Conservation (phyloP, 1,284 basidiomycete genomes). For the Cryptococcus sp. region DNA sequence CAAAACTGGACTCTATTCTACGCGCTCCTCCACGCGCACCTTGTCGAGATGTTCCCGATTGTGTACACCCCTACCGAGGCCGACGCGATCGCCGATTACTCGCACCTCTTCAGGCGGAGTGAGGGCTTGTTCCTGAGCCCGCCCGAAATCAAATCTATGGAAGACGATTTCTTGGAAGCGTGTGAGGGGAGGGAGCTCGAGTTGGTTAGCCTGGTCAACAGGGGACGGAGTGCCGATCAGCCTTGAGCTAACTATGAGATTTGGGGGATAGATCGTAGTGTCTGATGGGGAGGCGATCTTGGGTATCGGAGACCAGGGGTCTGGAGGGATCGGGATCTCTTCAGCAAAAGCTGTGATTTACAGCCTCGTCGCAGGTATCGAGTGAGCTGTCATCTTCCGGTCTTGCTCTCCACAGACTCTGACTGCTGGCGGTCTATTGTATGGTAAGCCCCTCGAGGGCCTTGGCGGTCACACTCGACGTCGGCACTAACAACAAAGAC, state of each 20-base stretch:
- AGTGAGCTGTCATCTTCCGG: constrained; percentile 41
- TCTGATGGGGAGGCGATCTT: constrained; percentile 69
- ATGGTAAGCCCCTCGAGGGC: constrained; percentile 39
- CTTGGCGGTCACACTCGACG: constrained; percentile 66
- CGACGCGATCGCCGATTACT: constrained; percentile 74
- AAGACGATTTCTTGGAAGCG: constrained; percentile 40
- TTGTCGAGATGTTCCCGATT: constrained; percentile 64
- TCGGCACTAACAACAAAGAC: constrained; percentile 55
- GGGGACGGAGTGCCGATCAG: neutral
- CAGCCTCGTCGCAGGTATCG: constrained; percentile 71
- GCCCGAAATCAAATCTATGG: constrained; percentile 30
- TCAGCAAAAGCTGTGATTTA: constrained; percentile 68
- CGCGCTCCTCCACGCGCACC: constrained; percentile 58
- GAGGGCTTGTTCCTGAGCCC: constrained; percentile 40
- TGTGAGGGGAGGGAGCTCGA: constrained; percentile 37
- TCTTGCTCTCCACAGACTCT: neutral
- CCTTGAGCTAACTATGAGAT: neutral
- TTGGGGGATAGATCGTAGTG: constrained; percentile 34
- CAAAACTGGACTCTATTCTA: constrained; percentile 77
- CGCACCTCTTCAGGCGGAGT: constrained; percentile 66
- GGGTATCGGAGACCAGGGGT: constrained; percentile 57
- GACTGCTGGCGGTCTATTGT: neutral
- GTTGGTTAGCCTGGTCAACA: constrained; percentile 20
- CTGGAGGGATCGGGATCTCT: constrained; percentile 60
- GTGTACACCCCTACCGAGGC: constrained; percentile 63